phyloP scores from a whole-genome alignment of 495 filamentous ascomycete species.

The Sporormia fimetaria region DNA sequence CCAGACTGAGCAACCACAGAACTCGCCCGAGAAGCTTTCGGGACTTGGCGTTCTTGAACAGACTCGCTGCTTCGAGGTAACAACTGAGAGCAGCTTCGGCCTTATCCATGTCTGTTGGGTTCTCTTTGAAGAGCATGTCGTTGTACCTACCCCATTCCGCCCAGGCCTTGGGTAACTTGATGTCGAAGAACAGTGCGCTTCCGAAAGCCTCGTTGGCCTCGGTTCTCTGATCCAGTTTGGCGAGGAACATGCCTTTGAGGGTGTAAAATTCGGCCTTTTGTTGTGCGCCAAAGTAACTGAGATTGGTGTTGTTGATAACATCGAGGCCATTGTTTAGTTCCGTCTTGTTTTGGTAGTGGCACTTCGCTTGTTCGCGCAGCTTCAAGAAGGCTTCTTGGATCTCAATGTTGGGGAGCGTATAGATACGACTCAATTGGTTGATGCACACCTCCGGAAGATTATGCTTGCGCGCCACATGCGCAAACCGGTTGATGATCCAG shows the following conservation, averaged over 20 bases:
- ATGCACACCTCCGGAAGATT: slow-evolving; percentile 96
- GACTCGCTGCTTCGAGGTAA: slow-evolving; percentile 88
- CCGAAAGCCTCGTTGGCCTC: slow-evolving; percentile 93
- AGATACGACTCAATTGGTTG: slow-evolving; percentile 89
- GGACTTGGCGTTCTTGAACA: slow-evolving; percentile 95
- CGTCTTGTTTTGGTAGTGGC: slow-evolving; percentile 88
- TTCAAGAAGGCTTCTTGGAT: slow-evolving; percentile 99
- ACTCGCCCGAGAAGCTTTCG: slow-evolving; percentile 89
- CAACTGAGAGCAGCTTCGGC: slow-evolving; percentile 89
- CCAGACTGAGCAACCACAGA: slow-evolving; percentile 89
- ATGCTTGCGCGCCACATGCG: slow-evolving; percentile 94
- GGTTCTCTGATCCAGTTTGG: slow-evolving; percentile 75
- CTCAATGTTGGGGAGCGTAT: slow-evolving; percentile 97
- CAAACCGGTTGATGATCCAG: slow-evolving; percentile 99
- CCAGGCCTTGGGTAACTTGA: slow-evolving; percentile 94
- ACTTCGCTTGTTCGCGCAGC: slow-evolving; percentile 91
- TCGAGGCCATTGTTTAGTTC: slow-evolving; percentile 88
- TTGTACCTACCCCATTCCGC: slow-evolving; percentile 99
- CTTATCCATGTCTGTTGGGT: slow-evolving; percentile 62
- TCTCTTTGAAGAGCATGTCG: slow-evolving; percentile 84
- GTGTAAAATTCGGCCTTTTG: slow-evolving; percentile 99
- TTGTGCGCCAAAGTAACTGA: slow-evolving; percentile 90
- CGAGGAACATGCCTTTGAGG: slow-evolving; percentile 97
- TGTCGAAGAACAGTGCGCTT: slow-evolving; percentile 85
- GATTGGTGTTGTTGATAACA: slow-evolving; percentile 98